Evolutionary conservation across 148 eudicot species (phyloP).

Genomic region (Rhododendron kiyosumense): DNA sequence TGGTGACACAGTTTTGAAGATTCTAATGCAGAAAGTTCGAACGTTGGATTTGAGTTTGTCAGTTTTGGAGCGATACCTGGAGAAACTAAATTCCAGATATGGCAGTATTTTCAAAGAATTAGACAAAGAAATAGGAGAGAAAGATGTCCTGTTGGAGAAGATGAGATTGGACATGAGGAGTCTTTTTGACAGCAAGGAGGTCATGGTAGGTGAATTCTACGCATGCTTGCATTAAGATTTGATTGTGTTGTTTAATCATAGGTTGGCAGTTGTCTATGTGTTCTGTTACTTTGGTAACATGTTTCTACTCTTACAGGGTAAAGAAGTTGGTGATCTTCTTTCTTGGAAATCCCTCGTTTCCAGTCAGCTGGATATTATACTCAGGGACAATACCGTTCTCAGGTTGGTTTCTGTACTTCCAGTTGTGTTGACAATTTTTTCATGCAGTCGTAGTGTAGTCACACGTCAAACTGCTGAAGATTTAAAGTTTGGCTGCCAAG

Average conservation of each 20-base stretch:
- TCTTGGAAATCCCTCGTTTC: slow-evolving; percentile 84
- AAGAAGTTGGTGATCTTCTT: slow-evolving; percentile 69
- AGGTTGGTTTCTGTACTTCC: slow-evolving; percentile 43
- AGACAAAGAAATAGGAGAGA: slow-evolving; percentile 62
- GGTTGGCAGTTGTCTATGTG: background rate
- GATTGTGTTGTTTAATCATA: background rate
- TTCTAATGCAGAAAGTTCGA: slow-evolving; percentile 92
- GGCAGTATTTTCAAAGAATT: slow-evolving; percentile 67
- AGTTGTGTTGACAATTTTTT: background rate
- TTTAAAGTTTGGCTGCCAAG: background rate
- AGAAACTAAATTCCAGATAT: slow-evolving; percentile 75
- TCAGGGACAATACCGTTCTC: slow-evolving; percentile 59
- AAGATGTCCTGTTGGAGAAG: slow-evolving; percentile 55
- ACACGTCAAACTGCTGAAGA: background rate
- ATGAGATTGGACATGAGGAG: slow-evolving; percentile 52
- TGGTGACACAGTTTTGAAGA: slow-evolving; percentile 94
- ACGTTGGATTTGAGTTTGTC: slow-evolving; percentile 76
- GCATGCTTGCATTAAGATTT: background rate
- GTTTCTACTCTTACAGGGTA: slow-evolving; percentile 40
- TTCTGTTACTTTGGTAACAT: background rate
- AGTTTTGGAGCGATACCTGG: slow-evolving; percentile 80
- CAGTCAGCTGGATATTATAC: slow-evolving; percentile 54
- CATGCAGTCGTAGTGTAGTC: background rate
- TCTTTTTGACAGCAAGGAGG: slow-evolving; percentile 56
- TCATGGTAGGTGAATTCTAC: slow-evolving; percentile 45